Evolutionary conservation across 805 yeast species (phyloP).

Genomic region (Saccharomycopsis schoenii): DNA sequence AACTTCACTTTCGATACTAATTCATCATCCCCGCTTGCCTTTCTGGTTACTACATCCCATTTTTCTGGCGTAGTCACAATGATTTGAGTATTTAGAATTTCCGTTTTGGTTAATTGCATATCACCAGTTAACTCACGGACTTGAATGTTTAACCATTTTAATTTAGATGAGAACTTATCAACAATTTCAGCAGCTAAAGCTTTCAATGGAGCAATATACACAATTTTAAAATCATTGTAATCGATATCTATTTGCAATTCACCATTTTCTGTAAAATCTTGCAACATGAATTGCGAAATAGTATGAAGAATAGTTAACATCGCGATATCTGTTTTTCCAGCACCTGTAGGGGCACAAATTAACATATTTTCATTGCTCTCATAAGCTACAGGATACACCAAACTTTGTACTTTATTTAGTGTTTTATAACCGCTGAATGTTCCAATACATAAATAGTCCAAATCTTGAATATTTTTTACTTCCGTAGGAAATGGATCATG

Average conservation of each 20-base stretch:
- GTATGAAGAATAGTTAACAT: slow-evolving; percentile 70
- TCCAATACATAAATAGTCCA: slow-evolving; percentile 73
- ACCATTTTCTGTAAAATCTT: slow-evolving; percentile 37
- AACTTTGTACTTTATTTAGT: slow-evolving; percentile 79
- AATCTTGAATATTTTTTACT: slow-evolving; percentile 46
- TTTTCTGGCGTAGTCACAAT: slow-evolving; percentile 94
- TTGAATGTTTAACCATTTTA: slow-evolving; percentile 75
- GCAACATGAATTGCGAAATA: slow-evolving; percentile 58
- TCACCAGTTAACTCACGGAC: slow-evolving; percentile 92
- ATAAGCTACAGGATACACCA: slow-evolving; percentile 88
- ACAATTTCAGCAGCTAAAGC: slow-evolving; percentile 96
- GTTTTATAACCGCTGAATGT: slow-evolving; percentile 74
- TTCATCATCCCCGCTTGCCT: slow-evolving; percentile 81
- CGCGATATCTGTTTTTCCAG: slow-evolving; percentile 95
- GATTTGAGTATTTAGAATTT: slow-evolving; percentile 72
- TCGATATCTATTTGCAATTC: slow-evolving; percentile 52
- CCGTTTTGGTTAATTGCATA: slow-evolving; percentile 80
- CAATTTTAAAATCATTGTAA: slow-evolving; percentile 78
- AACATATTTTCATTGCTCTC: slow-evolving; percentile 90
- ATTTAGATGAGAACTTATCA: slow-evolving; percentile 68
- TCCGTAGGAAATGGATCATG: slow-evolving; percentile 32
- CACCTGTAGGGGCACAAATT: slow-evolving; percentile 97
- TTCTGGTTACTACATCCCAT: slow-evolving; percentile 97
- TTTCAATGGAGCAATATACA: slow-evolving; percentile 88
- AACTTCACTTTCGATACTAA: slow-evolving; percentile 75